These are phyloP conservation scores for Coniochaeta sp. DNA, from an alignment of 2,329 filamentous ascomycete species.

Conservation along the genomic window DNA sequence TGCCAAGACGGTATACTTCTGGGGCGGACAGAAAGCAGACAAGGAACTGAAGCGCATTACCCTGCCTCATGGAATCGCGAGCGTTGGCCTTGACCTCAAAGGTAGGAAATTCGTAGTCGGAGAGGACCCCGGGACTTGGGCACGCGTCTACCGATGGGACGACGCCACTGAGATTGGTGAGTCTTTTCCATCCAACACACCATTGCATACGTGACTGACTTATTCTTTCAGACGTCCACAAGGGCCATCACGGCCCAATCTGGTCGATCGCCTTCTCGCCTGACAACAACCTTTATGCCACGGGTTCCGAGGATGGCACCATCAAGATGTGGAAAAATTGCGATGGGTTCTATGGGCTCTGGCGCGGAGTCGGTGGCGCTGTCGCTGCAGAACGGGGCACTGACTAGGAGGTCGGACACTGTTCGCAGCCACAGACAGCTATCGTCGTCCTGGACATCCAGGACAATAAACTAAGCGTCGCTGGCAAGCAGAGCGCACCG, in stretches of 20 bases:
- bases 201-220: not conserved
- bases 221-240: conserved; percentile 65
- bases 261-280: conserved; percentile 95
- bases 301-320: conserved; percentile 92
- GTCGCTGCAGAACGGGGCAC: conserved; percentile 22
- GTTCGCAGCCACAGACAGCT: conserved; percentile 5
- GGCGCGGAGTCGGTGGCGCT: conserved; percentile 46
- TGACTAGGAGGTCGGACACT: conserved; percentile 25
- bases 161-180: conserved; percentile 69
- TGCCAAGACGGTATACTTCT: conserved; percentile 92
- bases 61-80: conserved; percentile 80
- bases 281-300: conserved; percentile 92
- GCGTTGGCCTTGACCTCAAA: conserved; percentile 78
- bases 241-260: conserved; percentile 94
- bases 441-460: conserved; percentile 6
- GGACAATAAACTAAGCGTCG: not conserved
- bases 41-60: conserved; percentile 70
- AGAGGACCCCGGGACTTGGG: conserved; percentile 89
- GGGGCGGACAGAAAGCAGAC: conserved; percentile 66
- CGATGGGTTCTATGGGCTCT: conserved; percentile 57
- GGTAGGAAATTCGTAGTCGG: conserved; percentile 83
- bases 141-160: conserved; percentile 87
- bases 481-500: not conserved
- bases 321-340: conserved; percentile 86
- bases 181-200: conserved; percentile 14